A percentile compares a stretch with the other conserved stretches of the same genome.
phyloP scores from a whole-genome alignment of 805 yeast species.

The Wickerhamomyces chambardii region DNA sequence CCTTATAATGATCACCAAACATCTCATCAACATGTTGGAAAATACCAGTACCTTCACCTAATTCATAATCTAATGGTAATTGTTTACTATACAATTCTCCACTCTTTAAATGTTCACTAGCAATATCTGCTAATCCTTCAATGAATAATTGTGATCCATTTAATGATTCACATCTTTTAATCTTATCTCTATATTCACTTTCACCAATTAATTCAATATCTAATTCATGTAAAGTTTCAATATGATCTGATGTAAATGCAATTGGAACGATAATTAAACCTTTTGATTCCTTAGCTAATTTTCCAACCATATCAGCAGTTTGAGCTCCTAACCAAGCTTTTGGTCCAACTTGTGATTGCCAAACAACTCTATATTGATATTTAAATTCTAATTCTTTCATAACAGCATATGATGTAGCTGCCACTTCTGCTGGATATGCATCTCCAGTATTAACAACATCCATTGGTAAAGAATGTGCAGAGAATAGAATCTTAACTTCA shows the following conservation, averaged over 20 bases:
- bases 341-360: constrained; percentile 99
- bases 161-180: constrained; percentile 81
- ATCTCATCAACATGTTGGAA: constrained; percentile 55
- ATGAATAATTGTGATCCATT: constrained; percentile 79
- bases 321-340: constrained; percentile 97
- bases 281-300: constrained; percentile 46
- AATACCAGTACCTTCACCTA: constrained; percentile 47
- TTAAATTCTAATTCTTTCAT: constrained; percentile 76
- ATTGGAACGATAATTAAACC: constrained; percentile 88
- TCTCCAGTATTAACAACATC: constrained; percentile 90
- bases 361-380: constrained; percentile 86
- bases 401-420: constrained; percentile 84
- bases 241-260: constrained; percentile 96
- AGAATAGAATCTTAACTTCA: constrained; percentile 67
- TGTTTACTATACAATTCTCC: constrained; percentile 56
- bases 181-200: constrained; percentile 54
- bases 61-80: constrained; percentile 56
- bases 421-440: constrained; percentile 97
- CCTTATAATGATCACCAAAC: constrained; percentile 40
- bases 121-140: constrained; percentile 79
- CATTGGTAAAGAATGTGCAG: constrained; percentile 98
- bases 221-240: constrained; percentile 91
- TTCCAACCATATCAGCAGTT: constrained; percentile 66
- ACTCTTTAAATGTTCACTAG: constrained; percentile 57
- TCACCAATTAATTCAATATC: constrained; percentile 81